phyloP scores from a whole-genome alignment of 441 rosid species.

The Croton laevigatus region DNA sequence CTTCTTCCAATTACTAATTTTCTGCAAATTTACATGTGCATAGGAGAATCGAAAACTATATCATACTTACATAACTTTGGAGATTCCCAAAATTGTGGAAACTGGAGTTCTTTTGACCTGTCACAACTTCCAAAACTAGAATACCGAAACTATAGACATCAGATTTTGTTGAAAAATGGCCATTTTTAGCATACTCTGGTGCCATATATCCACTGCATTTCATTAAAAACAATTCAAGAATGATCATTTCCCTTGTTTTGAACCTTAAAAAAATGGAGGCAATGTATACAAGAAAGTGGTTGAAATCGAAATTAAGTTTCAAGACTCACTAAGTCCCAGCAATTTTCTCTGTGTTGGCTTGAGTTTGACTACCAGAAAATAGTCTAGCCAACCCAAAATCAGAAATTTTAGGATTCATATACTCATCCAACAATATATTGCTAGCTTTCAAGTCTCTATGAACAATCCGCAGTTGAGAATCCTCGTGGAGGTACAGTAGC shows the following conservation, averaged over 20 bases:
- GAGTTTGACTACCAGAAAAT: conserved; percentile 38
- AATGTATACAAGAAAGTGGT: too few species aligned
- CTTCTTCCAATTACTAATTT: too few species aligned
- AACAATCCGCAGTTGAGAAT: conserved; percentile 42
- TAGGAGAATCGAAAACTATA: conserved; percentile 9
- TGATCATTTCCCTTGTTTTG: too few species aligned
- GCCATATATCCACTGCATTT: conserved; percentile 40
- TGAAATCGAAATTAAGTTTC: too few species aligned
- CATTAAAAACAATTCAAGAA: neutral
- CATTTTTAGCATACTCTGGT: conserved; percentile 29
- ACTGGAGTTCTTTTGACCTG: conserved; percentile 26
- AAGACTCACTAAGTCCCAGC: conserved; percentile 43
- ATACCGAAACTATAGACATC: conserved; percentile 40
- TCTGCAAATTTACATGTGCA: neutral
- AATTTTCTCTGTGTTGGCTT: conserved; percentile 31
- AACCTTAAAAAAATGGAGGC: too few species aligned
- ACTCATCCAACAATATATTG: conserved; percentile 44
- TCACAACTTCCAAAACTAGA: conserved; percentile 32
- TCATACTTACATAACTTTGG: conserved; percentile 24
- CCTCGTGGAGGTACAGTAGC: conserved; percentile 45
- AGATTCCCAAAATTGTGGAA: conserved; percentile 21
- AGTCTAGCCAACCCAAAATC: conserved; percentile 54
- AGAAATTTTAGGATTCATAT: conserved; percentile 48
- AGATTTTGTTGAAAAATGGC: conserved; percentile 32
- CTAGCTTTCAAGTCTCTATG: conserved; percentile 50